Conservation (phyloP, 2,329 filamentous ascomycete genomes). For the Kalmusia sp. region DNA sequence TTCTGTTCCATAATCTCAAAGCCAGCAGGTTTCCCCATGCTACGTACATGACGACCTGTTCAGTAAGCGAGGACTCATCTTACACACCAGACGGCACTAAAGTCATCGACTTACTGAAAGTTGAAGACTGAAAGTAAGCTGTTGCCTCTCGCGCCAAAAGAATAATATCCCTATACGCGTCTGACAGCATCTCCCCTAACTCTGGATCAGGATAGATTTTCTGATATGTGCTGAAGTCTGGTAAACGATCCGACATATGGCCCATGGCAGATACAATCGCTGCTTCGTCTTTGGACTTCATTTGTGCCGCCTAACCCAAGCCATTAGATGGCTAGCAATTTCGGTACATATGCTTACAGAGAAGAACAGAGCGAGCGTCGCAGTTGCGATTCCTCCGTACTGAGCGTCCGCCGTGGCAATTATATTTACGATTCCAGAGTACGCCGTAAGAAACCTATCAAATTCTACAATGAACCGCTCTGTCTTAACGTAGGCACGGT, state of each 20-base stretch:
- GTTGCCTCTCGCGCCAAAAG: conserved; percentile 13
- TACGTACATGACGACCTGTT: background rate
- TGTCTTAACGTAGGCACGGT: background rate
- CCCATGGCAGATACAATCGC: conserved; percentile 8
- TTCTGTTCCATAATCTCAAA: conserved; percentile 2
- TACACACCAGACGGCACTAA: background rate
- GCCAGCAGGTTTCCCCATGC: background rate
- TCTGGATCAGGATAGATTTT: conserved; percentile 12
- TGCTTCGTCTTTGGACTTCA: conserved; percentile 15
- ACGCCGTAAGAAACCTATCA: conserved; percentile 6
- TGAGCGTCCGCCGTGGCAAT: background rate
- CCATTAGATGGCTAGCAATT: background rate
- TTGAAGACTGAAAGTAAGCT: conserved; percentile 6
- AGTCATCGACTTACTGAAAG: conserved; percentile 3
- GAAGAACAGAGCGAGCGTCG: conserved; percentile 7
- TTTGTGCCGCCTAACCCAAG: conserved; percentile 7
- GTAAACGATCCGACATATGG: conserved; percentile 14
- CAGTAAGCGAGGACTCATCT: too few species aligned
- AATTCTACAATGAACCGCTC: background rate
- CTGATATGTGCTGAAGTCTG: conserved; percentile 9
- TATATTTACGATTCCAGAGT: conserved; percentile 10
- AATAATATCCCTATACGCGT: conserved; percentile 14
- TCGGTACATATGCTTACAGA: background rate
- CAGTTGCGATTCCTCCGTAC: conserved; percentile 6
- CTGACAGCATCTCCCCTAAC: conserved; percentile 7